A percentile compares a stretch with the other conserved stretches of the same genome.
Conservation (phyloP, 164 flowering plant species). For the Annona cherimola region DNA sequence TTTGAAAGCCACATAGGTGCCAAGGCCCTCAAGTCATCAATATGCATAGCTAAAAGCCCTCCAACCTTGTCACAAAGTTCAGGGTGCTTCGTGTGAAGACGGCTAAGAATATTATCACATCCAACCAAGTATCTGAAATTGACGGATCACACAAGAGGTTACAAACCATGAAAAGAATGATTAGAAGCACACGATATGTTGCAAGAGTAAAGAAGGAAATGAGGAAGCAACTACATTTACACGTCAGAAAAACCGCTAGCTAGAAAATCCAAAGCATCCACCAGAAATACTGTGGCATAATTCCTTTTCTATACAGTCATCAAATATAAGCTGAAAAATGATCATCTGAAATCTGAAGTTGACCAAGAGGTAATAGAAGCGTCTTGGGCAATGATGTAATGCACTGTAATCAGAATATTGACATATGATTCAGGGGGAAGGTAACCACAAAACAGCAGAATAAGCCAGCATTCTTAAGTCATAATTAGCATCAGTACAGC, state of each 20-base stretch:
- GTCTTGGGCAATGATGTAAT: too few relatives aligned
- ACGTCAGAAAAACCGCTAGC: neutral
- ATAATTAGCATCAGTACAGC: too few relatives aligned
- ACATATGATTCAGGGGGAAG: too few relatives aligned
- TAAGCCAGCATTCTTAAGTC: neutral
- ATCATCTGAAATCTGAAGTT: too few relatives aligned
- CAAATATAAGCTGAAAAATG: too few relatives aligned
- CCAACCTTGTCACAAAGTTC: constrained; percentile 98
- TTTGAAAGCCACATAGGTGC: constrained; percentile 98
- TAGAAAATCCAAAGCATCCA: neutral
- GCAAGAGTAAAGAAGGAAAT: neutral
- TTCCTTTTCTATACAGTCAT: neutral
- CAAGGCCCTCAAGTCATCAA: constrained; percentile 85
- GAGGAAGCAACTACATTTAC: too few relatives aligned
- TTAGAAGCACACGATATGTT: neutral
- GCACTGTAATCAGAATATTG: too few relatives aligned
- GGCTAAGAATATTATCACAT: constrained; percentile 85
- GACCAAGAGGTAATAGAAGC: too few relatives aligned
- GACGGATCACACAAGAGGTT: neutral
- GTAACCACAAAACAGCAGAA: neutral
- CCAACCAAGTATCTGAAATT: constrained; percentile 79
- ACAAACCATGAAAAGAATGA: neutral
- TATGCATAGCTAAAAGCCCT: constrained; percentile 91
- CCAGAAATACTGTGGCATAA: neutral
- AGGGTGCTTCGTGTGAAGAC: constrained; percentile 83